These are phyloP conservation scores for Linnemannia zychae DNA, from an alignment of 192 early-diverging fungal species.

Conservation along the genomic window DNA sequence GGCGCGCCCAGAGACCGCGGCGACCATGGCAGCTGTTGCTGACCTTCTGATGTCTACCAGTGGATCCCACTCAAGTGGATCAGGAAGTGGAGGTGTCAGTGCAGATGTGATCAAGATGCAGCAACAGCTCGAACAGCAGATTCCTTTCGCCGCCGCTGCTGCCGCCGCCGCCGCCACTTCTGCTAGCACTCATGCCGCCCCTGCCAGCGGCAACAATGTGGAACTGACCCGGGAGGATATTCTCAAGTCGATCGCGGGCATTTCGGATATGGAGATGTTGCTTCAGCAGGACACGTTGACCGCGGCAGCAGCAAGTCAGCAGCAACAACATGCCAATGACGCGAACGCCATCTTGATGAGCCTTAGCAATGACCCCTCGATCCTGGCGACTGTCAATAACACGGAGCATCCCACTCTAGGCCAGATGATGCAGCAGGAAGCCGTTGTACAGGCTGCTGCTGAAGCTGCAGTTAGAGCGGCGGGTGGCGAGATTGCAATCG, in stretches of 20 bases:
- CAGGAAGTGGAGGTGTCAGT: not conserved
- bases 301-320: not conserved
- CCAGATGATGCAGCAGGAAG: not conserved
- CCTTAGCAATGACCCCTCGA: conserved; percentile 26
- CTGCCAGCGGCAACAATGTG: not conserved
- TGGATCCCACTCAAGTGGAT: not conserved
- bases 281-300: not conserved
- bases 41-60: not conserved
- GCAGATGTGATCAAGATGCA: conserved; percentile 14
- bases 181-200: too few species aligned
- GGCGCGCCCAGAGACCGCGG: not conserved
- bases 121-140: not conserved
- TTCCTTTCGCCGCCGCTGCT: not conserved
- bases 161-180: not conserved
- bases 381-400: conserved; percentile 26
- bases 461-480: not conserved
- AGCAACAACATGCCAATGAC: not conserved
- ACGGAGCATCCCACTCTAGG: not conserved
- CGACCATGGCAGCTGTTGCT: not conserved
- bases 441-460: not conserved
- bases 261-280: conserved; percentile 22
- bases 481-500: not conserved
- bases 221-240: conserved; percentile 14
- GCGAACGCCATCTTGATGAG: conserved; percentile 14
- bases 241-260: not conserved